Evolutionary conservation across 202 grass and related monocot species (phyloP).

Genomic region (Digitaria exilis): DNA sequence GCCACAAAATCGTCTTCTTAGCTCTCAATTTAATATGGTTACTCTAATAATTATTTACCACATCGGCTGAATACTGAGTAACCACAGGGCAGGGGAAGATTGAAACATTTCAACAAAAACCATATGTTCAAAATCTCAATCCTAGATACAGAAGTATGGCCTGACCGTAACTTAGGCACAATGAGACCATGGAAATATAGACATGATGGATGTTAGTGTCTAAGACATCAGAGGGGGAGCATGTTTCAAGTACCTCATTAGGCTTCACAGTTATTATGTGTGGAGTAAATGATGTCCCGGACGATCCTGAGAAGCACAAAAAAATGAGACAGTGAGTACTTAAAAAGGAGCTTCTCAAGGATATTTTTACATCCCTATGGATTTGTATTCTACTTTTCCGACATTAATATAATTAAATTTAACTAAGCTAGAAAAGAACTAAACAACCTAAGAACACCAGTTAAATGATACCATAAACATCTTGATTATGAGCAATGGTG

Average conservation of each 20-base stretch:
- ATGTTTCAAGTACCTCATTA: constrained; percentile 48
- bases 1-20: constrained; percentile 13
- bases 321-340: background rate
- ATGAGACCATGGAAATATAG: constrained; percentile 10
- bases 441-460: background rate
- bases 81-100: background rate
- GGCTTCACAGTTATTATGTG: constrained; percentile 77
- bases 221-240: background rate
- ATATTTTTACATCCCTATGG: background rate
- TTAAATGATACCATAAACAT: background rate
- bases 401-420: constrained; percentile 8
- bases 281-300: constrained; percentile 70
- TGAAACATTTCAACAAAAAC: background rate
- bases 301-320: constrained; percentile 54
- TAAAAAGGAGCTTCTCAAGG: background rate
- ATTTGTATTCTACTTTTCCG: background rate
- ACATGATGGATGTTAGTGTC: background rate
- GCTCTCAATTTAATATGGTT: background rate
- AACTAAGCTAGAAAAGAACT: background rate
- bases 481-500: background rate
- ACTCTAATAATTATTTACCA: constrained; percentile 18
- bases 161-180: constrained; percentile 16
- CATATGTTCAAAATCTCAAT: background rate
- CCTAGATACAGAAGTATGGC: constrained; percentile 11
- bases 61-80: background rate